phyloP scores from a whole-genome alignment of 106 monocot species.

The Dendrobium nobile region DNA sequence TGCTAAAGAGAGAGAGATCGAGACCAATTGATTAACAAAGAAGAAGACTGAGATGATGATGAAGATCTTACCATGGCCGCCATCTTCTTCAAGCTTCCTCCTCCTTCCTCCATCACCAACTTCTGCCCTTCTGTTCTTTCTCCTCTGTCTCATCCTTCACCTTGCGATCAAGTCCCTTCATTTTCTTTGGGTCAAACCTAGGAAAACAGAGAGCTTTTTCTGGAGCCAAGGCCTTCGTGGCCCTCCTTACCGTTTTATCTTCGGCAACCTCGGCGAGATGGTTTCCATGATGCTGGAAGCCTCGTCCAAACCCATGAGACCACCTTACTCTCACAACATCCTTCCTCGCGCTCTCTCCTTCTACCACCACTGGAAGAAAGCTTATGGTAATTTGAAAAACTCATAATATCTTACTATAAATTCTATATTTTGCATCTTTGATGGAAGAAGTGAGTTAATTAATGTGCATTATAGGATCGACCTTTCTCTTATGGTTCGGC shows the following conservation, averaged over 20 bases:
- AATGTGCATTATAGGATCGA: constrained; percentile 44
- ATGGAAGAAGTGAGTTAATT: neutral
- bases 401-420: neutral
- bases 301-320: constrained; percentile 47
- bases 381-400: constrained; percentile 44
- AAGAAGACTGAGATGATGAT: neutral
- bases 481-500: constrained; percentile 88
- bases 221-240: constrained; percentile 62
- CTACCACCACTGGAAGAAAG: constrained; percentile 92
- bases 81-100: too few relatives aligned
- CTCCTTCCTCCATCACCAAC: neutral
- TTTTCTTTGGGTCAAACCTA: constrained; percentile 60
- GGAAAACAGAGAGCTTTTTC: constrained; percentile 49
- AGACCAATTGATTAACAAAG: neutral
- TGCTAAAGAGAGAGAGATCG: neutral
- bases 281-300: constrained; percentile 52
- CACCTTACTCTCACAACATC: constrained; percentile 60
- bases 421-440: neutral
- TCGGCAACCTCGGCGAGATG: constrained; percentile 70
- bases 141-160: neutral
- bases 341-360: constrained; percentile 83
- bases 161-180: constrained; percentile 31
- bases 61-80: too few relatives aligned
- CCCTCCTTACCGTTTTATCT: constrained; percentile 58
- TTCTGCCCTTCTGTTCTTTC: neutral